Base-by-base conservation (phyloP, 202 grass and related monocot genomes). In the Hordeum pubiflorum region DNA sequence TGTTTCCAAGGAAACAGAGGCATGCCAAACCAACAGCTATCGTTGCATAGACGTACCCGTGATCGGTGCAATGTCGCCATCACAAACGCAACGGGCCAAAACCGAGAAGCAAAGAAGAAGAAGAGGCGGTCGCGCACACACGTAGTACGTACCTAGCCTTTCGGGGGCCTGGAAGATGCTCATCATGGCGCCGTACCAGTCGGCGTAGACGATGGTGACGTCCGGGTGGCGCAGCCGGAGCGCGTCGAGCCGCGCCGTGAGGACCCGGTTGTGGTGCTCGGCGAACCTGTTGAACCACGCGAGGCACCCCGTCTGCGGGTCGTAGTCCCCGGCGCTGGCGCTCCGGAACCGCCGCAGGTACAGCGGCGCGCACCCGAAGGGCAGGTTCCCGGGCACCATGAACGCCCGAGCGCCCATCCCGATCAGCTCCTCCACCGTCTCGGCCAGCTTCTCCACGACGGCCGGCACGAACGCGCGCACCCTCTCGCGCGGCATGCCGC, bases 181-280 rank as follows among this genome's bases (percentile, higher is more conserved):
- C 84, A 95, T 93, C 59, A 83, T 83, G 82, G 91, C 91, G 24
- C 66, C 75, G 52, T 94, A 97, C 85, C 91, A 94, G 68, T 97
- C 91, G 2, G 94, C 94, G 62, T 97, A 97, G 60, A 97, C 87
- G 14, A 97, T 84, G 50, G 77, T 86, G 32, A 71, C 87, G 5
- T 56, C 23, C 8, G 89, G 91, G 83, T 94, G 84, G 31, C 70
- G 38, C 10, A 4, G 46, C 26, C 81, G 79, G 27, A 85, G 72
- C 37, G 14, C 46, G 44, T 68, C 63, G 15, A 97, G 81, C 33
- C 93, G 60, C 0, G 62, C 31, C 4, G 13, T 36, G 14, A 97
- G 89, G 58, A 79, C 21, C 29, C 9, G 55, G 75, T 97, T 94
- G 39, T 94, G 94, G 79, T 89, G 74, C 76, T 78, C 23, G 3